Conservation (phyloP, 2,329 filamentous ascomycete species). For the Fusarium napiforme region DNA sequence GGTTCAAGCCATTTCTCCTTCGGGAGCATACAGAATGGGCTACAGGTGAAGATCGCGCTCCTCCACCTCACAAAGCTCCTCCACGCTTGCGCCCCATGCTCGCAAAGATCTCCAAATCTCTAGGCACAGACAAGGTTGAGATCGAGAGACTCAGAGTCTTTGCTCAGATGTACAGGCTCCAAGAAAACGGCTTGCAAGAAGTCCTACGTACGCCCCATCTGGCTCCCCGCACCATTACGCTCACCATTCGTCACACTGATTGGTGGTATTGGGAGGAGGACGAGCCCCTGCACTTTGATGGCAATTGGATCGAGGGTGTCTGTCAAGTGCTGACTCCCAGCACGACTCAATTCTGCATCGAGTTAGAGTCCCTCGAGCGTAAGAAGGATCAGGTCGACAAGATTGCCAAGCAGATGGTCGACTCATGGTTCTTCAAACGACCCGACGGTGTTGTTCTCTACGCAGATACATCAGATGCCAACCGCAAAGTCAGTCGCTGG, state of each 20-base stretch:
- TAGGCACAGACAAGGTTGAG: constrained; percentile 39
- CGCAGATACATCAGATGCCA: constrained; percentile 40
- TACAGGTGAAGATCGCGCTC: constrained; percentile 45
- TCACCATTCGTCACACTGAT: constrained; percentile 62
- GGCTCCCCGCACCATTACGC: constrained; percentile 50
- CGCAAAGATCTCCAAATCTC: constrained; percentile 28
- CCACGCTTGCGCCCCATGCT: constrained; percentile 16
- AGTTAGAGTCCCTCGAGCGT: constrained; percentile 60
- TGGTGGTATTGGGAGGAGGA: constrained; percentile 32
- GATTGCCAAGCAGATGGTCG: constrained; percentile 50
- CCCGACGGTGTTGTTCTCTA: constrained; percentile 48
- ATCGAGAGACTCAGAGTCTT: constrained; percentile 53
- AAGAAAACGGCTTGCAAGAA: constrained; percentile 41
- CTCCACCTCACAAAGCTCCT: constrained; percentile 26
- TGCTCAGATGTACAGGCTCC: constrained; percentile 55
- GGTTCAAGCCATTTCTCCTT: constrained; percentile 55
- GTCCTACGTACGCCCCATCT: constrained; percentile 47
- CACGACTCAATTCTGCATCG: constrained; percentile 54
- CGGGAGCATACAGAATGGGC: constrained; percentile 55
- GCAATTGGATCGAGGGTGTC: constrained; percentile 50
- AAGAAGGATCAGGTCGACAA: constrained; percentile 57
- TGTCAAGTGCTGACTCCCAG: constrained; percentile 44
- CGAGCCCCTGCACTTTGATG: constrained; percentile 49
- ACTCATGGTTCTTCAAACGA: constrained; percentile 43
- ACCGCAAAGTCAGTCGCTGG: constrained; percentile 53